These are phyloP conservation scores for Pseudoturritis turrita DNA, from an alignment of 345 rosid genomes.

Conservation along the genomic window DNA sequence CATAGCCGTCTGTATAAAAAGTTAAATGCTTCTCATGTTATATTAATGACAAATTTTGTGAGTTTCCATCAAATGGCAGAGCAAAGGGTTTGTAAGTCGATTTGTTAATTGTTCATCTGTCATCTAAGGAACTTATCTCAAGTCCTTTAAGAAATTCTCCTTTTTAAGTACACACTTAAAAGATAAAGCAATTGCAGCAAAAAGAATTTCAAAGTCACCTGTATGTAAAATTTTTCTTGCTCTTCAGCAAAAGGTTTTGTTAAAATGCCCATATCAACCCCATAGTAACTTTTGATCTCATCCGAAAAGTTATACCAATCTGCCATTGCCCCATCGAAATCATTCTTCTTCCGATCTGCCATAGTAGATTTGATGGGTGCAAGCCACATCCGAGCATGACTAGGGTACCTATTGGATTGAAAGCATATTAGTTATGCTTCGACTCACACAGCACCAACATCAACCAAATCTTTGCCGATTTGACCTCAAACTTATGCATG, in stretches of 20 bases:
- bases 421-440: slow-evolving; percentile 7
- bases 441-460: neutral
- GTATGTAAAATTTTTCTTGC: slow-evolving; percentile 81
- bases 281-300: slow-evolving; percentile 62
- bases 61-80: neutral
- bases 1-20: slow-evolving; percentile 61
- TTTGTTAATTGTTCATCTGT: neutral
- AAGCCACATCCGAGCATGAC: slow-evolving; percentile 99
- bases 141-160: too few species aligned
- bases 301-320: slow-evolving; percentile 73
- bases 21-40: too few species aligned
- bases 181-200: neutral
- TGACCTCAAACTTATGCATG: neutral
- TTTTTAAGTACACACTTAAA: too few species aligned
- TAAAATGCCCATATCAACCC: slow-evolving; percentile 78
- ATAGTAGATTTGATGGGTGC: slow-evolving; percentile 77
- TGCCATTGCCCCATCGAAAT: slow-evolving; percentile 74
- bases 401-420: slow-evolving; percentile 74
- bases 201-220: slow-evolving; percentile 40
- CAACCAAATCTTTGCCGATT: neutral
- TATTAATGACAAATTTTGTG: neutral
- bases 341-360: slow-evolving; percentile 58
- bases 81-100: neutral
- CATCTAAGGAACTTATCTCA: neutral
- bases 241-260: slow-evolving; percentile 69